phyloP scores from a whole-genome alignment of 495 filamentous ascomycete genomes.

The Aspergillus carlsbadensis region DNA sequence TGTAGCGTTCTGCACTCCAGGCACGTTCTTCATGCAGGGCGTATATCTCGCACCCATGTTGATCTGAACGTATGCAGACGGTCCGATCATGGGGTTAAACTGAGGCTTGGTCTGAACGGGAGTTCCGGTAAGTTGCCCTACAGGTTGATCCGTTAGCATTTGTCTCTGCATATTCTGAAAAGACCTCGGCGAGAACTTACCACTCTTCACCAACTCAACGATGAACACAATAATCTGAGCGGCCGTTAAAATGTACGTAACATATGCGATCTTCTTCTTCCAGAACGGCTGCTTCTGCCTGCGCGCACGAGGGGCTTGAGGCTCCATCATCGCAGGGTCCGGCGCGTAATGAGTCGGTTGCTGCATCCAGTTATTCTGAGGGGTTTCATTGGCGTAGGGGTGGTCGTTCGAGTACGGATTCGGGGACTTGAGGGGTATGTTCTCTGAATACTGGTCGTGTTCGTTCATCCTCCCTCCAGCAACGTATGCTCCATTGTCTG shows the following conservation, averaged over 20 bases:
- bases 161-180: neutral
- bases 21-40: slow-evolving; percentile 88
- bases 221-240: slow-evolving; percentile 88
- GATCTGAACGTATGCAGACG: slow-evolving; percentile 84
- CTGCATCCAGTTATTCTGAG: slow-evolving; percentile 38
- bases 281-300: slow-evolving; percentile 50
- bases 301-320: slow-evolving; percentile 18
- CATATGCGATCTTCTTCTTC: slow-evolving; percentile 67
- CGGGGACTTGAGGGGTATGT: slow-evolving; percentile 48
- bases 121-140: slow-evolving; percentile 46
- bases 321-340: slow-evolving; percentile 28
- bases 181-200: slow-evolving; percentile 42
- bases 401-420: slow-evolving; percentile 29
- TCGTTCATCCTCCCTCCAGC: slow-evolving; percentile 34
- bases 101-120: slow-evolving; percentile 82
- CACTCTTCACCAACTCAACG: slow-evolving; percentile 78
- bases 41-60: slow-evolving; percentile 94
- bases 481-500: slow-evolving; percentile 34
- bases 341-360: slow-evolving; percentile 44
- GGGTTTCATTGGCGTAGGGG: slow-evolving; percentile 28
- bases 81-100: slow-evolving; percentile 97
- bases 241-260: slow-evolving; percentile 76
- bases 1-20: slow-evolving; percentile 59
- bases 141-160: slow-evolving; percentile 14
- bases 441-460: slow-evolving; percentile 49